Conservation (phyloP, 2,329 filamentous ascomycete species). For the Xylariaceae sp. region DNA sequence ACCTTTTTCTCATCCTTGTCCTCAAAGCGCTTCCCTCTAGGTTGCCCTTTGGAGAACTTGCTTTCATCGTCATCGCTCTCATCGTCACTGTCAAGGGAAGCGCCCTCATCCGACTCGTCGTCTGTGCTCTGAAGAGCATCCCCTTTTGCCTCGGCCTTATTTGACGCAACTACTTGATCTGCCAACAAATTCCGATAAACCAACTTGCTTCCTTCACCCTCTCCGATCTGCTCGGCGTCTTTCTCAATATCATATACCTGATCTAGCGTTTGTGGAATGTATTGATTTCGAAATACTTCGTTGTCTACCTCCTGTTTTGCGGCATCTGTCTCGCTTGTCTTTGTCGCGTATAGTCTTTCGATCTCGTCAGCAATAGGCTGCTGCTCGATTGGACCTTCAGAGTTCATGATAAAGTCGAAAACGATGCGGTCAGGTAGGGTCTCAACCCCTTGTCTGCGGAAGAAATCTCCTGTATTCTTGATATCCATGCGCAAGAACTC, state of each 20-base stretch:
- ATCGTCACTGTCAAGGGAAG: constrained; percentile 38
- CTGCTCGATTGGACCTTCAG: constrained; percentile 56
- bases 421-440: constrained; percentile 72
- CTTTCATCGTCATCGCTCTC: constrained; percentile 44
- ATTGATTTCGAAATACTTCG: constrained; percentile 92
- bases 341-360: constrained; percentile 61
- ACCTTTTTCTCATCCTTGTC: constrained; percentile 87
- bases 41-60: constrained; percentile 60
- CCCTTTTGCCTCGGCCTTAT: constrained; percentile 27
- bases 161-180: constrained; percentile 51
- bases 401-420: constrained; percentile 75
- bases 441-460: constrained; percentile 79
- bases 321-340: constrained; percentile 45
- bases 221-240: constrained; percentile 72
- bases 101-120: constrained; percentile 45
- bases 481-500: constrained; percentile 98
- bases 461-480: constrained; percentile 94
- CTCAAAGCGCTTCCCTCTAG: constrained; percentile 79
- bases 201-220: constrained; percentile 70
- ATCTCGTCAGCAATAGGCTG: constrained; percentile 58
- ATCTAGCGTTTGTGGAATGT: constrained; percentile 91
- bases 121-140: constrained; percentile 29
- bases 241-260: constrained; percentile 96
- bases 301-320: constrained; percentile 73
- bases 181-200: constrained; percentile 84